Conservation (phyloP, 257 asterid species). For the Fraxinus quadrangulata region DNA sequence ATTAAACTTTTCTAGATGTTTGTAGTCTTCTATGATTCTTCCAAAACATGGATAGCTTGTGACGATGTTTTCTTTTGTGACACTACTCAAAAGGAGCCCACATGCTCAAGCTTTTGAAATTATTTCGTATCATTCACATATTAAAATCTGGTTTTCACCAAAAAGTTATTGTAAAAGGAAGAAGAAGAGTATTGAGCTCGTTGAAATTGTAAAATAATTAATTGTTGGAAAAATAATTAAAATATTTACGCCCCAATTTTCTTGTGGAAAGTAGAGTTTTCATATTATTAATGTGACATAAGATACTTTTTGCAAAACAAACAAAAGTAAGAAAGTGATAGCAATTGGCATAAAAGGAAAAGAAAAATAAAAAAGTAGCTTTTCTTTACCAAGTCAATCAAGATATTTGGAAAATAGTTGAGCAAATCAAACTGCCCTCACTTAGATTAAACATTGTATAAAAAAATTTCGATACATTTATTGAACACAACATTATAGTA, state of each 20-base stretch:
- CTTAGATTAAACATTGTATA: slow-evolving; percentile 16
- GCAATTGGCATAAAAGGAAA: slow-evolving; percentile 1
- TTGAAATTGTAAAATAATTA: neutral
- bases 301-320: slow-evolving; percentile 2
- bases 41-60: neutral
- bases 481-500: too few species aligned
- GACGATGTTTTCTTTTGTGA: slow-evolving; percentile 20
- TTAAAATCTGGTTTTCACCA: slow-evolving; percentile 23
- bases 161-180: slow-evolving; percentile 12
- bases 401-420: slow-evolving; percentile 28
- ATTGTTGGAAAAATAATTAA: neutral
- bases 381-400: slow-evolving; percentile 35
- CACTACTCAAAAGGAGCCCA: slow-evolving; percentile 15
- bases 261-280: slow-evolving; percentile 26
- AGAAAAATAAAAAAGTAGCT: neutral
- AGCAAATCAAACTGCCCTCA: slow-evolving; percentile 37
- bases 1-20: neutral
- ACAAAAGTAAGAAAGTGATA: slow-evolving; percentile 1
- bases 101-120: neutral
- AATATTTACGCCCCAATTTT: slow-evolving; percentile 2
- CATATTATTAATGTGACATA: slow-evolving; percentile 10
- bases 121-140: slow-evolving; percentile 4
- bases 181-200: neutral
- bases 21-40: neutral
- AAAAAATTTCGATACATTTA: neutral